phyloP scores from a whole-genome alignment of 441 rosid species.

The Erysimum cheiri region DNA sequence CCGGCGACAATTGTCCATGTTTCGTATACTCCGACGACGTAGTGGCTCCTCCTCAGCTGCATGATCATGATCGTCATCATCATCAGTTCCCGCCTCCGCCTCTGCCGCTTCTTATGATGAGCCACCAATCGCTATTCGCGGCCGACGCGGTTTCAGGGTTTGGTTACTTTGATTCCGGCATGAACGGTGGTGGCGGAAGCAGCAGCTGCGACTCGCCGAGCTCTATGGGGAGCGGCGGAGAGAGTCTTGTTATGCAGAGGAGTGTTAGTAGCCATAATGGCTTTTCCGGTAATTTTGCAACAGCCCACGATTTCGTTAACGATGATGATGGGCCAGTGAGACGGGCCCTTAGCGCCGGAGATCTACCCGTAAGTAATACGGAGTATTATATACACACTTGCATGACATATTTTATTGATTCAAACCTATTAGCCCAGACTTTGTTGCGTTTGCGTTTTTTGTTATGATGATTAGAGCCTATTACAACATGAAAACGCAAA shows the following conservation, averaged over 20 bases:
- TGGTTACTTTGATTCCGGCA: slow-evolving; percentile 35
- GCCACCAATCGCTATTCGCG: slow-evolving; percentile 40
- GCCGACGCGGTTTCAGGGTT: slow-evolving; percentile 40
- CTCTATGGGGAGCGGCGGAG: slow-evolving; percentile 55
- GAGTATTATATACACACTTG: slow-evolving; percentile 28
- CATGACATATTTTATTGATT: slow-evolving; percentile 19
- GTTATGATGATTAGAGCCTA: background rate
- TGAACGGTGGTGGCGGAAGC: slow-evolving; percentile 53
- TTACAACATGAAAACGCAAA: background rate
- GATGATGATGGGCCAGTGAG: slow-evolving; percentile 59
- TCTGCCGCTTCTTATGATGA: slow-evolving; percentile 39
- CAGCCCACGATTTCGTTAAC: slow-evolving; percentile 36
- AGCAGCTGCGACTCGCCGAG: slow-evolving; percentile 72
- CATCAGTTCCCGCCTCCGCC: slow-evolving; percentile 46
- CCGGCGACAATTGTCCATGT: slow-evolving; percentile 33
- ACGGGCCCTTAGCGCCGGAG: slow-evolving; percentile 82
- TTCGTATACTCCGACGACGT: slow-evolving; percentile 35
- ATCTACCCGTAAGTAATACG: slow-evolving; percentile 52
- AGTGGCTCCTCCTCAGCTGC: slow-evolving; percentile 41
- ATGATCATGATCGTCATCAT: slow-evolving; percentile 42
- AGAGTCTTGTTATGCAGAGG: slow-evolving; percentile 58
- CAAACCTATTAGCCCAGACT: background rate
- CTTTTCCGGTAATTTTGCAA: slow-evolving; percentile 45
- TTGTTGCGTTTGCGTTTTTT: background rate
- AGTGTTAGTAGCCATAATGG: slow-evolving; percentile 70